Evolutionary conservation across 768 basidiomycete genomes (phyloP).

Genomic region (Gloeophyllum trabeum): DNA sequence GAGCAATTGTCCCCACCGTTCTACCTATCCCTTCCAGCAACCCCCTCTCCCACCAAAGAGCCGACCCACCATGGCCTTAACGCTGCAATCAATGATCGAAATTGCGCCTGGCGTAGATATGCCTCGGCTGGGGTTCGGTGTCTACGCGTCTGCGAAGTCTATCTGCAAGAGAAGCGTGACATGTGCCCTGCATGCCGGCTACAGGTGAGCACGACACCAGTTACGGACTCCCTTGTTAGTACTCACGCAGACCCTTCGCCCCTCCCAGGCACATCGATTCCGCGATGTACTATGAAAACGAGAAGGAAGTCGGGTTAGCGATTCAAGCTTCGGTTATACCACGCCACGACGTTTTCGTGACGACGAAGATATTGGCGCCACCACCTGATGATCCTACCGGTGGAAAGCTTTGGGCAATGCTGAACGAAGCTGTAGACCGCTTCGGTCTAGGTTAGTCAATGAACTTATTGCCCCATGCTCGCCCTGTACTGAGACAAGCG

Average conservation of each 20-base stretch:
- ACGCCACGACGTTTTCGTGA: conserved; percentile 57
- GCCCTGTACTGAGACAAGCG: background rate
- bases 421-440: conserved; percentile 11
- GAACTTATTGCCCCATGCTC: background rate
- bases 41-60: too few species aligned
- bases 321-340: conserved; percentile 41
- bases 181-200: conserved; percentile 43
- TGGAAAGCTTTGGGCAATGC: conserved; percentile 28
- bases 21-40: too few species aligned
- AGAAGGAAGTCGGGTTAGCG: conserved; percentile 49
- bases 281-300: conserved; percentile 60
- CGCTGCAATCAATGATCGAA: background rate
- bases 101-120: conserved; percentile 20
- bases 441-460: conserved; percentile 42
- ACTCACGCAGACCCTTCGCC: background rate
- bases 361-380: conserved; percentile 45
- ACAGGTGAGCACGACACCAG: background rate
- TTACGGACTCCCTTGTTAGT: background rate
- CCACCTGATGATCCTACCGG: background rate
- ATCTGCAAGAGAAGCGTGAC: conserved; percentile 44
- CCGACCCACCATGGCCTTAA: too few species aligned
- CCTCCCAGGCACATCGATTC: conserved; percentile 58
- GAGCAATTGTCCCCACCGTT: too few species aligned
- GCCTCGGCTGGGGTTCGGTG: conserved; percentile 59
- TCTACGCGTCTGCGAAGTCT: conserved; percentile 52